Base-by-base conservation (phyloP, 192 early-diverging fungal species). In the Entrophospora sp. region DNA sequence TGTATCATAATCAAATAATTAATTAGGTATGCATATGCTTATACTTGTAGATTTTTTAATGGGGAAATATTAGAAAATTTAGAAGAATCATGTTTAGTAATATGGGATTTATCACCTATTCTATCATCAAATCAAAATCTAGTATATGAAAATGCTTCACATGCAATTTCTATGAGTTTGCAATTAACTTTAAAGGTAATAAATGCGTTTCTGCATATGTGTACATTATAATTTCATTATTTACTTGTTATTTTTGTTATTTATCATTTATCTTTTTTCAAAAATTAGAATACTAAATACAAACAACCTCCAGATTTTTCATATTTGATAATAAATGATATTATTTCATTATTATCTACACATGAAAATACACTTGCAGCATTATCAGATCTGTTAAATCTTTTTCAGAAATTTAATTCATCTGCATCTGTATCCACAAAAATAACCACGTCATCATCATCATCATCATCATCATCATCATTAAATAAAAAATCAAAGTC, bases 61-160 rank as follows among this genome's bases (percentile, higher is more conserved):
- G 64, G 64, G 4, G 49, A 53, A 22, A 43, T 66, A 20, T 40
- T 16, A 16, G 64, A 66, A 55, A 31, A 43, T 30, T 8, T 22
- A 3, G 24, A 55, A 55, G 64, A 55, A 18, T 31, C 64, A 18
- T 32, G 28, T 20, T 37, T 37, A 2, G 13, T 66, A 25, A 5
- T 66, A 31, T 66, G 64, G 64, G 37, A 55, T 31, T 22, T 66
- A 42, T 66, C 64, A 5, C 46, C 49, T 10, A 43, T 51, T n/a
- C 34, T 66, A 4, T 5, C 18, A 4, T 20, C 27, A 16, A 66
- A 53, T 3, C 20, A 34, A 18, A 42, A 25, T 55, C 14, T 66
- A 4, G 37, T 55, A 10, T 66, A 55, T 55, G 49, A 66, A 40
- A 66, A 20, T 30, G 37, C 55, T 14, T 53, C 49, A 40, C 25